Evolutionary conservation across 176 grass and related monocot species (phyloP).

Genomic region (Saccharum spontaneum): DNA sequence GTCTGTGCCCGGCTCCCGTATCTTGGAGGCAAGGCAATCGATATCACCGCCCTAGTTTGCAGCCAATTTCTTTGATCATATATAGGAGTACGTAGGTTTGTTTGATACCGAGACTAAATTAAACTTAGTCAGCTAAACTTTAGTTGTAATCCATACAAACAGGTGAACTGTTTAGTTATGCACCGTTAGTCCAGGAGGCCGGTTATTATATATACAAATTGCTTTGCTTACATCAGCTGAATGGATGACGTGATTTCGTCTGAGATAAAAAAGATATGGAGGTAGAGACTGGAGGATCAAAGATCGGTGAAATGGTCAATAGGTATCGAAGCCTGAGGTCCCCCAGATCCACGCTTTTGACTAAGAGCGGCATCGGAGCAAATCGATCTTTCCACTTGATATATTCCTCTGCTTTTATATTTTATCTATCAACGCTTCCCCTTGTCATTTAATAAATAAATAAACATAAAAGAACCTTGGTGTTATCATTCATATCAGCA

Average conservation of each 20-base stretch:
- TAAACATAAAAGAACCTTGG: constrained; percentile 20
- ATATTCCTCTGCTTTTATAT: constrained; percentile 28
- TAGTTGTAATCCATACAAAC: not conserved
- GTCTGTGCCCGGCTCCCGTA: not conserved
- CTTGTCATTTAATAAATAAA: constrained; percentile 24
- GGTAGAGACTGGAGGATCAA: not conserved
- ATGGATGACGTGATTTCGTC: not conserved
- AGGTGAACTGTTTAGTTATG: not conserved
- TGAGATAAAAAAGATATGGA: too few species aligned
- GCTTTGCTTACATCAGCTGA: not conserved
- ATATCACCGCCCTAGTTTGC: not conserved
- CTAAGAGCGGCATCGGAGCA: constrained; percentile 28
- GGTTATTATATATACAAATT: not conserved
- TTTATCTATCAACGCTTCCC: not conserved
- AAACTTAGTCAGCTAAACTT: not conserved
- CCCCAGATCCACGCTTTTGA: constrained; percentile 34
- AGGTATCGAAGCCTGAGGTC: constrained; percentile 7
- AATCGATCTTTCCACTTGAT: constrained; percentile 32
- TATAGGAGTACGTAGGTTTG: not conserved
- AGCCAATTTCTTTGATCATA: not conserved
- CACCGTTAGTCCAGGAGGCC: not conserved
- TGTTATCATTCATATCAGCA: constrained; percentile 37
- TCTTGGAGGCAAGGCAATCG: not conserved
- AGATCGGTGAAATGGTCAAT: not conserved
- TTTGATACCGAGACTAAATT: not conserved